Base-by-base conservation (phyloP, 2,329 filamentous ascomycete genomes). In the Curvularia sp. region DNA sequence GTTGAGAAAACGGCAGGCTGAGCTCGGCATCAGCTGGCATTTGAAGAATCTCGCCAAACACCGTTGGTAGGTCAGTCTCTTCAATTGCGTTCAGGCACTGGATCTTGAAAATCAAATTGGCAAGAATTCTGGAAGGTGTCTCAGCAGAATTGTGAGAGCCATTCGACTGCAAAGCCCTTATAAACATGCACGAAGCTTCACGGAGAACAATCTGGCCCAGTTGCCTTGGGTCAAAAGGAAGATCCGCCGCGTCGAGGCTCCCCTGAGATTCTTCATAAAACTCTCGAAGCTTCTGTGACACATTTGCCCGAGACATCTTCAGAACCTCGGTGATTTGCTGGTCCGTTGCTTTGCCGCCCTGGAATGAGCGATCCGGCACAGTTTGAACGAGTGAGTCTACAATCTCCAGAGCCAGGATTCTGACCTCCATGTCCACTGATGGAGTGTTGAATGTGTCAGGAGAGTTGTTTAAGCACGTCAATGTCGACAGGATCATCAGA, bases 401-500 rank as follows among this genome's bases (percentile, higher is more conserved):
- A 53, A 79, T 77, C 41, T 77, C 73, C 35, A 78, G 65, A 28
- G 75, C 70, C 18, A 74, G 46, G 26, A 65, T 67, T 22, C 67
- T 50, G 31, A 70, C 59, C 42, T 70, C 67, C 43, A 44, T 51
- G 10, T 66, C 59, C n/a, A 64, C 30, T 22, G 50, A 18, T 8
- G 46, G 46, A 13, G 56, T 55, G 9, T 28, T 52, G 8, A 42
- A 24, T 15, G 53, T 26, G 15, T 64, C 58, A 31, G 84, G 59
- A 22, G 62, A 47, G 10, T 65, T 49, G 44, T 79, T 79, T 60
- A 85, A 75, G 44, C 81, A 80, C 10, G 79, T 72, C 7, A 87
- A 78, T 26, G 90, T 81, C 3, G 88, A 86, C n/a, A 96, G 77
- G 2, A 88, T 84, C 53, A 90, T 84, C 28, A 96, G 78, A 33